Evolutionary conservation across 176 grass and related monocot species (phyloP), one percentile per base, ranked within the genome.

Genomic region (Avena sativa): DNA sequence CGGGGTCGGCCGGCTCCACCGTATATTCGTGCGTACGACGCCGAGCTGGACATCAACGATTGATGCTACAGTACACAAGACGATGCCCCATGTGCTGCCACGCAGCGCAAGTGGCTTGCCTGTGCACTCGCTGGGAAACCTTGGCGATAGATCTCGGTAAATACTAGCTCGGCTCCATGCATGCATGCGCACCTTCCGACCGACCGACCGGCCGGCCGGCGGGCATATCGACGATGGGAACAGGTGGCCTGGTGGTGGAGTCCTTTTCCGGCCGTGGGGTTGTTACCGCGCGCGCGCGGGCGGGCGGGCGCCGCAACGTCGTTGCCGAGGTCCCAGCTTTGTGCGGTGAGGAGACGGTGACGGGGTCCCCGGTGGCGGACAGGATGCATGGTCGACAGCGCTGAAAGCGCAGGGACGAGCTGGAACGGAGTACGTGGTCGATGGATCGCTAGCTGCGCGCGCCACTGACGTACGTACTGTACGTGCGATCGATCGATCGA

Each of bases 11-110:
- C 23, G 48, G 73, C 73, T 52, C 73, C 47, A 9, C 46, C 46
- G 71, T 50, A 25, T 50, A 68, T 23, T 74, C 43, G 68, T 10
- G 8, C 19, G 78, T 74, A 75, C 86, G 15, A 30, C 71, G 69
- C 46, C 78, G 48, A 58, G 47, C 79, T 65, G 70, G 86, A 9
- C 10, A 71, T 70, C 16, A 47, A 52, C n/a, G 32, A 26, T 43
- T 43, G 6, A 6, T 6, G 6, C 38, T 43, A 43, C 38, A 43
- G 38, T 43, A 43, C 52, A n/a, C 5, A 4, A 47, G 70, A 38
- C 30, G 36, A 59, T 40, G 71, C 72, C 61, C 56, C 16, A 6
- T 49, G 63, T 66, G 47, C 72, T n/a, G 5, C 19, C 9, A 47
- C 8, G 51, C 49, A 16, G 14, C 28, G 46, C 49, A 25, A 9